Percentiles rank a stretch among this genome's conserved stretches.
Evolutionary conservation across 2,329 filamentous ascomycete species (phyloP).

Genomic region (Aspergillus thermomutatus): DNA sequence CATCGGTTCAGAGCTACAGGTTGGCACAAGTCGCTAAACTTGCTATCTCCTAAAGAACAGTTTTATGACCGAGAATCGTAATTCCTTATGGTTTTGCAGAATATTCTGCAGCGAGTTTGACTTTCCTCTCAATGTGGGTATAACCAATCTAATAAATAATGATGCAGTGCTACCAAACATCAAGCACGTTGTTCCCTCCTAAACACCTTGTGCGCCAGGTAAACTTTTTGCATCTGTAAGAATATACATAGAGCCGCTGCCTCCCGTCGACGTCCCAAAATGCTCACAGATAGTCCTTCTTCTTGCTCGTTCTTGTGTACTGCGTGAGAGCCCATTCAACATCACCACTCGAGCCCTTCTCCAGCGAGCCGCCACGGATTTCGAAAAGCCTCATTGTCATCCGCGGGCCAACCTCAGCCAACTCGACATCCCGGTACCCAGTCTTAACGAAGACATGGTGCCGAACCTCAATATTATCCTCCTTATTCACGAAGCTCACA

Average conservation of each 20-base stretch:
- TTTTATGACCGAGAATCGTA: no score
- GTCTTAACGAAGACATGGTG: constrained; percentile 95
- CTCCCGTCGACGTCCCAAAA: constrained; percentile 13
- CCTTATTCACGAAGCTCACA: constrained; percentile 90
- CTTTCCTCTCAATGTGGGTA: constrained; percentile 13
- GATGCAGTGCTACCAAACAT: constrained; percentile 16
- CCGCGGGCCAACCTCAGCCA: constrained; percentile 84
- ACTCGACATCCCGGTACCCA: constrained; percentile 80
- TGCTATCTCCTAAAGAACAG: no score
- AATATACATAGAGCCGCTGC: constrained; percentile 13
- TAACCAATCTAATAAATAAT: constrained; percentile 20
- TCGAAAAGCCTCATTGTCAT: constrained; percentile 98
- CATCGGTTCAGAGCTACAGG: no score
- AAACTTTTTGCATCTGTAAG: constrained; percentile 19
- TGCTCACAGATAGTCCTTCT: constrained; percentile 84
- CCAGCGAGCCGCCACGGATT: constrained; percentile 84
- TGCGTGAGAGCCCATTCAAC: constrained; percentile 95
- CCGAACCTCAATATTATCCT: constrained; percentile 81
- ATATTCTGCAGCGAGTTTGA: neutral
- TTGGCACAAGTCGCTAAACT: no score
- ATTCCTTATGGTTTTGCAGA: no score
- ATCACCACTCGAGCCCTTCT: constrained; percentile 86
- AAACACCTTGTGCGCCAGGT: constrained; percentile 33
- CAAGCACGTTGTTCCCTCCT: constrained; percentile 18
- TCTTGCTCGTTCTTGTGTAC: constrained; percentile 87